A percentile compares a stretch with the other conserved stretches of the same genome.
These are phyloP conservation scores for Calcarisporium arbuscula DNA, from an alignment of 2,329 filamentous ascomycete genomes.

Conservation along the genomic window DNA sequence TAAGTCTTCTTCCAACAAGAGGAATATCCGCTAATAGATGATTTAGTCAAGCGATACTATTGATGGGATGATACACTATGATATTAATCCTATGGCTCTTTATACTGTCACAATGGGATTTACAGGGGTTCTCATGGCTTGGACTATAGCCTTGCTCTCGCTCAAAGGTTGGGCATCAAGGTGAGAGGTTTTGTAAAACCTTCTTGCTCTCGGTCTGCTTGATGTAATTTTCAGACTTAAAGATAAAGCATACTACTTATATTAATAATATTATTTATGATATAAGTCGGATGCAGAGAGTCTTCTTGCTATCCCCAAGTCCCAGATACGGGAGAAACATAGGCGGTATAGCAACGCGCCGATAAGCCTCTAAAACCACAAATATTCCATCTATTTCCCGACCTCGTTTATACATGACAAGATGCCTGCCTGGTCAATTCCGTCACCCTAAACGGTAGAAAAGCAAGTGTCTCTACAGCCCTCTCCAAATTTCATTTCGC, in stretches of 20 bases:
- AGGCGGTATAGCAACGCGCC: too few relatives aligned
- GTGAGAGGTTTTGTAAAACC: constrained; percentile 24
- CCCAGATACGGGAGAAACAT: too few relatives aligned
- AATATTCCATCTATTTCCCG: too few relatives aligned
- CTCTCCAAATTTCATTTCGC: too few relatives aligned
- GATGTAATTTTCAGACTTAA: neutral
- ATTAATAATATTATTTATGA: too few relatives aligned
- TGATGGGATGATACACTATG: constrained; percentile 65
- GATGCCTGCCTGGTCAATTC: too few relatives aligned
- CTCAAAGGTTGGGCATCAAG: constrained; percentile 80
- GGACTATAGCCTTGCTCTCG: constrained; percentile 69
- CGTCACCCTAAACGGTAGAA: too few relatives aligned
- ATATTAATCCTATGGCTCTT: constrained; percentile 85
- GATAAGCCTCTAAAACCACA: too few relatives aligned
- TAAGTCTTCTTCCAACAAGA: neutral
- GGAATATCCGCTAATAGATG: constrained; percentile 42
- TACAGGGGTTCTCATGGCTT: constrained; percentile 78
- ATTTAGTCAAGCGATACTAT: constrained; percentile 76
- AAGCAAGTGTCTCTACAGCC: too few relatives aligned
- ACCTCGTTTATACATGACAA: too few relatives aligned
- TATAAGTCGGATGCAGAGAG: too few relatives aligned
- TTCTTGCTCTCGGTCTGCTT: neutral
- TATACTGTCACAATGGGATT: constrained; percentile 85
- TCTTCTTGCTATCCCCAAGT: too few relatives aligned
- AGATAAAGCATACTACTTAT: neutral